These are phyloP conservation scores for Chloris gayana DNA, from an alignment of 176 grass and related monocot species.

Conservation along the genomic window DNA sequence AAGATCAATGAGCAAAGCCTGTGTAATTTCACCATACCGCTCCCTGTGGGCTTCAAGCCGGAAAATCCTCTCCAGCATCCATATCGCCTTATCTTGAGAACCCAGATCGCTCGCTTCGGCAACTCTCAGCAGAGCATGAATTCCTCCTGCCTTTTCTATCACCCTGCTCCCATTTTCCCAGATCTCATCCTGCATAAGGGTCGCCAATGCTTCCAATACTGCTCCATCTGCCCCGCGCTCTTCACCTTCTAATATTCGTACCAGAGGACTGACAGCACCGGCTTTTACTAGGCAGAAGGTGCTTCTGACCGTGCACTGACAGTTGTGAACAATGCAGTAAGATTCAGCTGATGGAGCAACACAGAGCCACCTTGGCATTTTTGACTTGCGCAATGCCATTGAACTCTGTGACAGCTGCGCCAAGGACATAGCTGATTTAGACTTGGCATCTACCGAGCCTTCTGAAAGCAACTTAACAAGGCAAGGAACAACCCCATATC, in stretches of 20 bases:
- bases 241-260: slow-evolving; percentile 67
- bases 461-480: slow-evolving; percentile 70
- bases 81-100: slow-evolving; percentile 75
- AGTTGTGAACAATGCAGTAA: slow-evolving; percentile 69
- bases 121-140: slow-evolving; percentile 69
- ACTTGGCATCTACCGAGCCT: slow-evolving; percentile 72
- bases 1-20: slow-evolving; percentile 78
- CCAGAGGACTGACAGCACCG: slow-evolving; percentile 53
- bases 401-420: slow-evolving; percentile 76
- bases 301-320: slow-evolving; percentile 62
- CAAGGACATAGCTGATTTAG: slow-evolving; percentile 73
- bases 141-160: slow-evolving; percentile 64
- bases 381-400: slow-evolving; percentile 43
- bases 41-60: slow-evolving; percentile 60
- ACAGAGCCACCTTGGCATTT: slow-evolving; percentile 62
- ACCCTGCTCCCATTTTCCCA: slow-evolving; percentile 71
- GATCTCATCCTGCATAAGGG: slow-evolving; percentile 71
- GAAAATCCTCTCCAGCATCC: slow-evolving; percentile 88
- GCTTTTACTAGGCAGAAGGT: slow-evolving; percentile 88
- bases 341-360: slow-evolving; percentile 64
- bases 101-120: slow-evolving; percentile 51
- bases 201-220: slow-evolving; percentile 67
- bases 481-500: slow-evolving; percentile 64
- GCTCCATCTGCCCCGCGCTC: slow-evolving; percentile 60
- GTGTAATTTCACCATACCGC: slow-evolving; percentile 51